Conservation (phyloP, 805 yeast genomes). For the Zygoascus flipseniorum region DNA sequence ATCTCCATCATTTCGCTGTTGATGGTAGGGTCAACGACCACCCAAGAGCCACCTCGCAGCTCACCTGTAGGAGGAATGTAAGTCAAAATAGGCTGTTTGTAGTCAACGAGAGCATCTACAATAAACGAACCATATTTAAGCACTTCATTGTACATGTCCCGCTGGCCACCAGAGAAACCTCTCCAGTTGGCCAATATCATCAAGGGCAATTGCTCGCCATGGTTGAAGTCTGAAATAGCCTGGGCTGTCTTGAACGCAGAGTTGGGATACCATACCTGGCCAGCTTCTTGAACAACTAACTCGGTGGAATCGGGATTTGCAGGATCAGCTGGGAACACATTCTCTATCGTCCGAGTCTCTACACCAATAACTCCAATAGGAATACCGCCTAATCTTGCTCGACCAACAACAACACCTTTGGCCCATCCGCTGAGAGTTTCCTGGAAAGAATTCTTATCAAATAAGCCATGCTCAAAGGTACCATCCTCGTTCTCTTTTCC, state of each 20-base stretch:
- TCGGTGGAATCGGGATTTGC: conserved; percentile 96
- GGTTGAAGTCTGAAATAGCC: conserved; percentile 93
- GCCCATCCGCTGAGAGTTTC: conserved; percentile 99
- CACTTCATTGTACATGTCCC: conserved; percentile 98
- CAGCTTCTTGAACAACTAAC: conserved; percentile 83
- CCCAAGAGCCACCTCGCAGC: conserved; percentile 99
- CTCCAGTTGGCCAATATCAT: conserved; percentile 99
- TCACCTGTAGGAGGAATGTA: conserved; percentile 98
- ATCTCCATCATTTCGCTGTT: conserved; percentile 97
- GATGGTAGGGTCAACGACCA: conserved; percentile 97
- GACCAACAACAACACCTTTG: conserved; percentile 94
- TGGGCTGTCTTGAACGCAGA: conserved; percentile 99
- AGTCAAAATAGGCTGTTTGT: conserved; percentile 92
- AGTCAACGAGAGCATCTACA: conserved; percentile 93
- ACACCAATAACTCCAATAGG: conserved; percentile 98
- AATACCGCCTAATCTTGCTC: conserved; percentile 98
- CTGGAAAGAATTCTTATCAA: conserved; percentile 87
- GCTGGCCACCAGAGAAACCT: conserved; percentile 99
- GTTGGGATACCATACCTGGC: conserved; percentile 99
- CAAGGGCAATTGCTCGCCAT: conserved; percentile 96
- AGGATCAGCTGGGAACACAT: conserved; percentile 93
- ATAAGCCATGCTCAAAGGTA: conserved; percentile 81
- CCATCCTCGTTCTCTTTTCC: conserved; percentile 70
- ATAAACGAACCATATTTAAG: conserved; percentile 94
- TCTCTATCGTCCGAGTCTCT: conserved; percentile 84